These are phyloP conservation scores for Quercus ilex DNA, from an alignment of 306 rosid genomes.

Conservation along the genomic window DNA sequence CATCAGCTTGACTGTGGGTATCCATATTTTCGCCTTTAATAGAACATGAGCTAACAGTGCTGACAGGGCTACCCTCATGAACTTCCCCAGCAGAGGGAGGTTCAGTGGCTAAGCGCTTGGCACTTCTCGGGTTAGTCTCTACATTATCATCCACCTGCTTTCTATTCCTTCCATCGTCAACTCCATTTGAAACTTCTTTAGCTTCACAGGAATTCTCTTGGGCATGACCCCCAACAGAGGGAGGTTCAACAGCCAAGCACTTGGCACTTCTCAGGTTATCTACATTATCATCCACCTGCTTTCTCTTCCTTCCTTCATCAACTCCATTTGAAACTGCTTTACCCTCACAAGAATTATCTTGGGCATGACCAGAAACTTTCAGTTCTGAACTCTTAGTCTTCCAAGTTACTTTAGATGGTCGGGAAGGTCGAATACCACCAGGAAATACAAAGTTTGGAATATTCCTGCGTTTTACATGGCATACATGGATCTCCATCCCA, in stretches of 20 bases:
- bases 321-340: constrained; percentile 38
- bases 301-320: constrained; percentile 61
- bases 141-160: constrained; percentile 2
- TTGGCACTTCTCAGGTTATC: constrained; percentile 44
- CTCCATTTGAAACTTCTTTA: too few relatives aligned
- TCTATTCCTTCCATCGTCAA: too few relatives aligned
- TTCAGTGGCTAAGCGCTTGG: constrained; percentile 31
- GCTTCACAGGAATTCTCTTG: too few relatives aligned
- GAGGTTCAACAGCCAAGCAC: constrained; percentile 26
- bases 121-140: constrained; percentile 38
- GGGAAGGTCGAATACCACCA: constrained; percentile 67
- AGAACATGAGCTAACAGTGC: constrained; percentile 41
- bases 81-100: constrained; percentile 34
- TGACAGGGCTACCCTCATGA: constrained; percentile 44
- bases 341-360: constrained; percentile 45
- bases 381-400: constrained; percentile 50
- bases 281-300: constrained; percentile 44
- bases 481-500: constrained; percentile 76
- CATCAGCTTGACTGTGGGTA: constrained; percentile 42
- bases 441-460: constrained; percentile 86
- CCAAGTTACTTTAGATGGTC: constrained; percentile 50
- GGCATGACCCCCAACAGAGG: constrained; percentile 18
- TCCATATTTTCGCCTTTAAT: constrained; percentile 40
- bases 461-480: constrained; percentile 70
- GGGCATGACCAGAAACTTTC: constrained; percentile 53